Percentiles rank a stretch among this genome's conserved stretches.
Evolutionary conservation across 1,284 basidiomycete species (phyloP).

Genomic region (Paramarasmius palmivorus): DNA sequence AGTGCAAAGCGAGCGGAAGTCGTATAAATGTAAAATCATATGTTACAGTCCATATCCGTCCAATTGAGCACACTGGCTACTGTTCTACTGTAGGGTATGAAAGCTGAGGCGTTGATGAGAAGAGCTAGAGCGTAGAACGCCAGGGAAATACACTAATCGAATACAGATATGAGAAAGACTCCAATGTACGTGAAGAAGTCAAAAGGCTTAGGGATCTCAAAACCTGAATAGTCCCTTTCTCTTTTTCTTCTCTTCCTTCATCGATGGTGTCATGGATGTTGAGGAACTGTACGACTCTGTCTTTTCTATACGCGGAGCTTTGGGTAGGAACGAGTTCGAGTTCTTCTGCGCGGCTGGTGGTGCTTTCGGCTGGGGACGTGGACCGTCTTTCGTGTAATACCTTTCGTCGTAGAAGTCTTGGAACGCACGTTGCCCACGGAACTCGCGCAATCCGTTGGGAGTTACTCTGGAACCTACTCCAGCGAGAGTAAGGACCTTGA

Average conservation of each 20-base stretch:
- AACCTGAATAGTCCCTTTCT: conserved; percentile 67
- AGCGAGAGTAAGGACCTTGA: conserved; percentile 81
- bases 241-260: conserved; percentile 73
- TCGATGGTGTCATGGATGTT: conserved; percentile 43
- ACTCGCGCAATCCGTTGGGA: conserved; percentile 73
- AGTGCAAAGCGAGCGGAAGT: too few species aligned
- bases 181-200: background rate
- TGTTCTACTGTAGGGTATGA: too few species aligned
- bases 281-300: conserved; percentile 51
- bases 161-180: too few species aligned
- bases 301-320: conserved; percentile 41
- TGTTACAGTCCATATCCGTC: too few species aligned
- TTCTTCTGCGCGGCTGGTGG: conserved; percentile 29
- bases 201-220: conserved; percentile 38
- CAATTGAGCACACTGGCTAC: too few species aligned
- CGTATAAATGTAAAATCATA: too few species aligned
- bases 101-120: too few species aligned
- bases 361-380: conserved; percentile 44
- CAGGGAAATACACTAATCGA: too few species aligned
- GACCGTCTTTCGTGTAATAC: conserved; percentile 68
- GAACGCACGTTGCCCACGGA: conserved; percentile 49
- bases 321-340: conserved; percentile 23
- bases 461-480: conserved; percentile 72
- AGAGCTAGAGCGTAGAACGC: too few species aligned
- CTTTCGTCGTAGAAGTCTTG: conserved; percentile 80